Evolutionary conservation across 129 eudicot genomes (phyloP), one percentile per base, ranked within the genome.

Genomic region (Centaurea solstitialis): DNA sequence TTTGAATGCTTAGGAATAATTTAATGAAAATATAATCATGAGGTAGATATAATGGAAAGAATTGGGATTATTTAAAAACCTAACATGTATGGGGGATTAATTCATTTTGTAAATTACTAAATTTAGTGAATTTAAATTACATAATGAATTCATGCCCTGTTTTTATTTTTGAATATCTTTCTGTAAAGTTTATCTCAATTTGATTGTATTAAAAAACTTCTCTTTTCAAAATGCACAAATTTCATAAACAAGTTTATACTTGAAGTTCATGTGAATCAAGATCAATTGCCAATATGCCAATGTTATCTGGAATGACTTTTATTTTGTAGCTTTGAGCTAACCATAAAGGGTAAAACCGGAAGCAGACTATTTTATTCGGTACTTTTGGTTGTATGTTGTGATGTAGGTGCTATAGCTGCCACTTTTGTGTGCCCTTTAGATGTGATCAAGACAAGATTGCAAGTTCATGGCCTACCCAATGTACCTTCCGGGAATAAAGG

Each of bases 401-500:
- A 72, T 81, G 74, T 57, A 89, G 96, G 96, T 83, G 96, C 88
- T 45, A 91, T 91, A 39, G 93, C 96, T 35, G 96, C 96, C n/a
- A 87, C 96, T 57, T 71, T 87, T 57, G 83, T 89, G 50, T 87
- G 93, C 70, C 96, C 96, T 4, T 85, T 91, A 80, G 97, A 93
- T 88, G 95, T 93, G 43, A 89, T 93, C 53, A 90, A 93, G 80
- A 93, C 97, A 20, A 86, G 97, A 75, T 73, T 92, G 39, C 94
- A 92, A 83, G 97, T 92, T 20, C 86, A 88, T 43, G 97, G 94
- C 45, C 73, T 85, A 71, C 94, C 97, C 57, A 75, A 87, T 7
- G 67, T 83, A 68, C 68, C 79, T 73, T 82, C 87, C 20, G 76
- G 88, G 40, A 76, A 12, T 4, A 86, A 67, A 88, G 91, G 94